Evolutionary conservation across 768 basidiomycete species (phyloP).

Genomic region (Pluteus cervinus): DNA sequence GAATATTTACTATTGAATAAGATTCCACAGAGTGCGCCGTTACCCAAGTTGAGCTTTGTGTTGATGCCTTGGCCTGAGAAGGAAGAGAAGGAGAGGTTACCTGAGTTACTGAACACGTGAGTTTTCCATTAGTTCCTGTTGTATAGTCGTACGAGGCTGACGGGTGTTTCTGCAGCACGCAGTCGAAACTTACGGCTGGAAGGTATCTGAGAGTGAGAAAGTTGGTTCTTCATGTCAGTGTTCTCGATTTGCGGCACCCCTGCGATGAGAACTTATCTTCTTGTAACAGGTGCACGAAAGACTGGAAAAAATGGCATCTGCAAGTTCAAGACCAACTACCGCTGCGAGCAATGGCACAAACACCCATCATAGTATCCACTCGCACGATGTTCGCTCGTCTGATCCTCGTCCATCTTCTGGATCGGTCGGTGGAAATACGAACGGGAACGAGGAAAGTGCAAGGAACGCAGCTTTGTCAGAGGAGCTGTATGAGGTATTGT

Average conservation of each 20-base stretch:
- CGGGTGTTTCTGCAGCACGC: constrained; percentile 36
- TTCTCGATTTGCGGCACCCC: not conserved
- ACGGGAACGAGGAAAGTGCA: constrained; percentile 10
- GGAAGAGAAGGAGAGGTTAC: constrained; percentile 56
- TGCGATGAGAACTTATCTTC: not conserved
- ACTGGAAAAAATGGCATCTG: constrained; percentile 41
- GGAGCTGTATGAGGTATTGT: constrained; percentile 80
- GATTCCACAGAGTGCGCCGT: constrained; percentile 39
- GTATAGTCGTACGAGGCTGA: not conserved
- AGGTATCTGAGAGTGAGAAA: constrained; percentile 83
- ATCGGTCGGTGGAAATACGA: no score
- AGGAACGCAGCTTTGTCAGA: constrained; percentile 47
- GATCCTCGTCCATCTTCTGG: no score
- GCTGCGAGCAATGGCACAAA: no score
- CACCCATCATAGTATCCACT: no score
- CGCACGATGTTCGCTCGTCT: no score
- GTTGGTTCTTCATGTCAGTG: constrained; percentile 70
- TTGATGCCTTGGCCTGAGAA: constrained; percentile 69
- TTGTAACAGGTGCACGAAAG: constrained; percentile 72
- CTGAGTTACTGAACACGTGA: constrained; percentile 82
- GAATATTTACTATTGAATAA: constrained; percentile 79
- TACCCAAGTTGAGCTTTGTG: constrained; percentile 83
- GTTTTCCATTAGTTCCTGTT: constrained; percentile 21
- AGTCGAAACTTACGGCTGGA: constrained; percentile 85
- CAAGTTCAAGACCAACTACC: no score